Evolutionary conservation across 2,329 filamentous ascomycete genomes (phyloP).

Genomic region (Gaeumannomyces tritici): DNA sequence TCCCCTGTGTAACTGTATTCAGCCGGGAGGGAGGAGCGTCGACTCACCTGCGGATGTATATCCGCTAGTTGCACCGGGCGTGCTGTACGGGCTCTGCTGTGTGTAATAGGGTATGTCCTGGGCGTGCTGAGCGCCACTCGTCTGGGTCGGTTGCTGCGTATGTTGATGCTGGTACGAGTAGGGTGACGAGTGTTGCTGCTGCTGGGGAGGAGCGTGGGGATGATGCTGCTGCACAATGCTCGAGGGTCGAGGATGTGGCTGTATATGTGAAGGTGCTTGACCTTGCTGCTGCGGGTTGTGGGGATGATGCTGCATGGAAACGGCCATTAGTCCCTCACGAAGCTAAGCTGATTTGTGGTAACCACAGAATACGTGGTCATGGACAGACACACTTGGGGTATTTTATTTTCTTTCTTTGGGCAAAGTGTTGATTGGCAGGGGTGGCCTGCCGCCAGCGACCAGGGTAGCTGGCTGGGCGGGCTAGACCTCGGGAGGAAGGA

Average conservation of each 20-base stretch:
- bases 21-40: slow-evolving; percentile 4
- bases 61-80: slow-evolving; percentile 69
- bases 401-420: slow-evolving; percentile 37
- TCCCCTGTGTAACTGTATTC: neutral
- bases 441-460: slow-evolving; percentile 21
- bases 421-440: slow-evolving; percentile 8
- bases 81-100: slow-evolving; percentile 75
- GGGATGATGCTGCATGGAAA: slow-evolving; percentile 65
- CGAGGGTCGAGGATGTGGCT: slow-evolving; percentile 62
- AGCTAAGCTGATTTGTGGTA: slow-evolving; percentile 3
- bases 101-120: slow-evolving; percentile 69
- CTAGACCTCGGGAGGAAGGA: slow-evolving; percentile 20
- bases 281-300: slow-evolving; percentile 64
- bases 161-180: slow-evolving; percentile 57
- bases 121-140: slow-evolving; percentile 48
- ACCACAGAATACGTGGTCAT: slow-evolving; percentile 11
- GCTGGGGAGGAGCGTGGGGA: slow-evolving; percentile 50
- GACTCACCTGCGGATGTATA: slow-evolving; percentile 79
- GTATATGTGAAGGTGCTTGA: slow-evolving; percentile 55
- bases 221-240: slow-evolving; percentile 67
- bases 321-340: slow-evolving; percentile 41
- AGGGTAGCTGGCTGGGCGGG: slow-evolving; percentile 40
- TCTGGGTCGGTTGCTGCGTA: slow-evolving; percentile 55
- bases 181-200: slow-evolving; percentile 51
- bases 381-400: slow-evolving; percentile 33